A percentile compares a stretch with the other conserved stretches of the same genome.
These are phyloP conservation scores for Fusarium subtropicale DNA, from an alignment of 2,329 filamentous ascomycete species.

Conservation along the genomic window DNA sequence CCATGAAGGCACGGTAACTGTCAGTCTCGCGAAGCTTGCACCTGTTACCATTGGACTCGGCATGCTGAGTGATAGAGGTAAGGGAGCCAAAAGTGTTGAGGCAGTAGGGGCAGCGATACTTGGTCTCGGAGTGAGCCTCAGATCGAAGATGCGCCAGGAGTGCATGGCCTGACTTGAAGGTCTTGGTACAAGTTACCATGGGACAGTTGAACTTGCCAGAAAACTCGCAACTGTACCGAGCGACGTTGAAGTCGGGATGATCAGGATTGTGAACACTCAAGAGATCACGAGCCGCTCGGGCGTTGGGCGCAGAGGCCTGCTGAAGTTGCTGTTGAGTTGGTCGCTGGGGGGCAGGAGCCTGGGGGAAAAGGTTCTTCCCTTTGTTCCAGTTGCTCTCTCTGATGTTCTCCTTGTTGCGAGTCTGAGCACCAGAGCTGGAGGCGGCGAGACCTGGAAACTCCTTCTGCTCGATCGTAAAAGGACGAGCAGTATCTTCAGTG, in stretches of 20 bases:
- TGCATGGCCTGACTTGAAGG: slow-evolving; percentile 50
- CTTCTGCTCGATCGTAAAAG: slow-evolving; percentile 20
- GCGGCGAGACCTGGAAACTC: slow-evolving; percentile 34
- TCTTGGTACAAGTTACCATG: slow-evolving; percentile 61
- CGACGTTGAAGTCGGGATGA: slow-evolving; percentile 59
- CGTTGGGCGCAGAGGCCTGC: slow-evolving; percentile 23
- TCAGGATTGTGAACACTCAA: slow-evolving; percentile 58
- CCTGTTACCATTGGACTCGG: slow-evolving; percentile 56
- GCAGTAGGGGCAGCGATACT: slow-evolving; percentile 60
- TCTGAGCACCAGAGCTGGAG: slow-evolving; percentile 1
- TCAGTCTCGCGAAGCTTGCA: slow-evolving; percentile 59
- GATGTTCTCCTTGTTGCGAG: slow-evolving; percentile 14
- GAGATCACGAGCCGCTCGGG: slow-evolving; percentile 17
- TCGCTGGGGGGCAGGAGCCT: slow-evolving; percentile 36
- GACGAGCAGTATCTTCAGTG: not conserved
- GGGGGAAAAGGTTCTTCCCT: slow-evolving; percentile 41
- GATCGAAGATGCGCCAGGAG: slow-evolving; percentile 60
- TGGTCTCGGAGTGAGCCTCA: slow-evolving; percentile 52
- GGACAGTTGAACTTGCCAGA: slow-evolving; percentile 66
- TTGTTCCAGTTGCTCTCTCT: slow-evolving; percentile 27
- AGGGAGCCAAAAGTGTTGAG: slow-evolving; percentile 55
- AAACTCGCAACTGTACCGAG: slow-evolving; percentile 59
- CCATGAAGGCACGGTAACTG: slow-evolving; percentile 51
- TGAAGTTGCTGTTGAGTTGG: slow-evolving; percentile 39
- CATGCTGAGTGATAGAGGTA: slow-evolving; percentile 60